Conservation (phyloP, 2,329 filamentous ascomycete genomes). For the Penicillium sp. region DNA sequence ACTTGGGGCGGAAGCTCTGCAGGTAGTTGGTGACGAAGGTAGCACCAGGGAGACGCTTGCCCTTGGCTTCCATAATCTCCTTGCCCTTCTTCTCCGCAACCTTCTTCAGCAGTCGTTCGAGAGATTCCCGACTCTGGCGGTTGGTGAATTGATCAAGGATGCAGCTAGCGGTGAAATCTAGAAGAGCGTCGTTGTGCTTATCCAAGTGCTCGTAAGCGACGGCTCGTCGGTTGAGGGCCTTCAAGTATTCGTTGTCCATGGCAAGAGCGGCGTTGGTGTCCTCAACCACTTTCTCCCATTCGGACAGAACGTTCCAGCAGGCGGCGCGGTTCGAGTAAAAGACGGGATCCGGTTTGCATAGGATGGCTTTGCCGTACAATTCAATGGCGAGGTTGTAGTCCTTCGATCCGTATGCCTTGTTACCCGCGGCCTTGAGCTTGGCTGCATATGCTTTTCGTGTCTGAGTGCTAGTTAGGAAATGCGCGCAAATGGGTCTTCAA, state of each 20-base stretch:
- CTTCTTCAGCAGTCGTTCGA: constrained; percentile 92
- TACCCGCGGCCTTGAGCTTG: constrained; percentile 91
- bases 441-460: constrained; percentile 82
- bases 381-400: constrained; percentile 92
- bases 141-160: constrained; percentile 98
- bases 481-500: background rate
- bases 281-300: constrained; percentile 95
- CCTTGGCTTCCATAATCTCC: constrained; percentile 74
- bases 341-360: constrained; percentile 95
- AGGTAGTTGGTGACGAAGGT: constrained; percentile 99
- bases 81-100: constrained; percentile 93
- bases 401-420: constrained; percentile 93
- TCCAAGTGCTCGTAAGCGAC: constrained; percentile 94
- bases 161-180: constrained; percentile 98
- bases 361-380: constrained; percentile 89
- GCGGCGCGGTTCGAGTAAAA: constrained; percentile 99
- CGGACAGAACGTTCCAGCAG: constrained; percentile 87
- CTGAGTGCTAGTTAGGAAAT: constrained; percentile 34
- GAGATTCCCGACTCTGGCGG: constrained; percentile 78
- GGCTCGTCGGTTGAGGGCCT: constrained; percentile 92
- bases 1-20: constrained; percentile 88
- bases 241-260: constrained; percentile 93
- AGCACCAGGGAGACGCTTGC: constrained; percentile 84
- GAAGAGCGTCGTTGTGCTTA: constrained; percentile 86
- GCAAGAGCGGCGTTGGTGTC: constrained; percentile 93